These are phyloP conservation scores for Nicotiana attenuata DNA, from an alignment of 257 asterid genomes.

Conservation along the genomic window DNA sequence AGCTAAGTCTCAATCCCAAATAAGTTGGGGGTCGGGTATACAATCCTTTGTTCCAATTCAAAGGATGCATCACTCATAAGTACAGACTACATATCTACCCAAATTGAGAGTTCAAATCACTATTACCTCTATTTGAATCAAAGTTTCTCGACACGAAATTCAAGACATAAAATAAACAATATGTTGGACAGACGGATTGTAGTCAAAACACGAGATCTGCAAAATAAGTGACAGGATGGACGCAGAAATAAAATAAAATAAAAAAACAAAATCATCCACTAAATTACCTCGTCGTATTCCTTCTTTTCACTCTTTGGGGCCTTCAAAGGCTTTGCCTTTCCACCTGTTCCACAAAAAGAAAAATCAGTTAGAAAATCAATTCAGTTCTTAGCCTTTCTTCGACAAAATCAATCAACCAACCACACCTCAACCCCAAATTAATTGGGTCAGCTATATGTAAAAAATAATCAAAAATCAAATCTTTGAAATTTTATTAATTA, in stretches of 20 bases:
- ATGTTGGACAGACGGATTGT: not conserved
- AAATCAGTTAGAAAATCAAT: not conserved
- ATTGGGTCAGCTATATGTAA: not conserved
- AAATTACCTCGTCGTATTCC: slow-evolving; percentile 7
- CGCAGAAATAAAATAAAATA: not conserved
- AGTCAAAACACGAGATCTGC: not conserved
- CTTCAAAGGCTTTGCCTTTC: slow-evolving; percentile 14
- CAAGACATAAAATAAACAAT: not conserved
- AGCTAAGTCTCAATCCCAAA: not conserved
- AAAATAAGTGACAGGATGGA: not conserved
- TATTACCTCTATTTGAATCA: not conserved
- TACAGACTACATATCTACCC: not conserved
- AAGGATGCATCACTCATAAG: not conserved
- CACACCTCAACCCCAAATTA: not conserved
- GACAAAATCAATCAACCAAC: not conserved
- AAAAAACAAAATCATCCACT: not conserved
- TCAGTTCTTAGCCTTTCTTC: not conserved
- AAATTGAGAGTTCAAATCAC: not conserved
- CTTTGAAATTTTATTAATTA: not conserved
- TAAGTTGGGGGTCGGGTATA: no score
- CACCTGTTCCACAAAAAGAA: not conserved
- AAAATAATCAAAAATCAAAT: not conserved
- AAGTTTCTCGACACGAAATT: not conserved
- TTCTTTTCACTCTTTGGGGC: slow-evolving; percentile 3
- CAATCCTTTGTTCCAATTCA: not conserved